These are phyloP conservation scores for Lunularia cruciata DNA, from an alignment of 225 moss, liverwort and hornwort genomes.

Conservation along the genomic window DNA sequence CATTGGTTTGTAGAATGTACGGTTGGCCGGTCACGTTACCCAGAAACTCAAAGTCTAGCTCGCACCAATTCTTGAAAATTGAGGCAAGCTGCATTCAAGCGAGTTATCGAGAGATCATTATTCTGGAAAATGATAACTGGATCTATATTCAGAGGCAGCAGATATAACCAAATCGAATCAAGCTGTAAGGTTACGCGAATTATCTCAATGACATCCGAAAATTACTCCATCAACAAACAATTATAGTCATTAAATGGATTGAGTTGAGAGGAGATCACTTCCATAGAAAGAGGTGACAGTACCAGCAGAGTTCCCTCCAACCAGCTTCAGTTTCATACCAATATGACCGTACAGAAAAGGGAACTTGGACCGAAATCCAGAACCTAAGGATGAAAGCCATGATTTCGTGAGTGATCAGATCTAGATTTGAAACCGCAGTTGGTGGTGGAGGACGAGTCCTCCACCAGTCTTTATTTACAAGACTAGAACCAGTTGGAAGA, in stretches of 20 bases:
- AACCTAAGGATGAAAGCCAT: too few species aligned
- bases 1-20: slow-evolving; percentile 14
- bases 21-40: slow-evolving; percentile 1
- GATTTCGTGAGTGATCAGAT: too few species aligned
- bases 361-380: slow-evolving; percentile 7
- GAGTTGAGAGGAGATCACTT: neutral
- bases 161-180: neutral
- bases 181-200: too few species aligned
- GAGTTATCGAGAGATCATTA: neutral
- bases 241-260: neutral
- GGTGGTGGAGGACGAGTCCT: too few species aligned
- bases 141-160: neutral
- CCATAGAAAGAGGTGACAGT: slow-evolving; percentile 8
- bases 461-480: too few species aligned
- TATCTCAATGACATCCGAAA: too few species aligned
- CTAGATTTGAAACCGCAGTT: too few species aligned
- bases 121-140: neutral
- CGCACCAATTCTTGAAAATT: neutral
- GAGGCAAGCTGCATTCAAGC: slow-evolving; percentile 3
- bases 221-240: too few species aligned
- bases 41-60: slow-evolving; percentile 9
- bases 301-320: neutral
- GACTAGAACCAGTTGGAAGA: too few species aligned
- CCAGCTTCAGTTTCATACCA: slow-evolving; percentile 2
- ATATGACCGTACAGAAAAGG: neutral